These are phyloP conservation scores for Dioscorea zingiberensis DNA, from an alignment of 106 monocot species.

Conservation along the genomic window DNA sequence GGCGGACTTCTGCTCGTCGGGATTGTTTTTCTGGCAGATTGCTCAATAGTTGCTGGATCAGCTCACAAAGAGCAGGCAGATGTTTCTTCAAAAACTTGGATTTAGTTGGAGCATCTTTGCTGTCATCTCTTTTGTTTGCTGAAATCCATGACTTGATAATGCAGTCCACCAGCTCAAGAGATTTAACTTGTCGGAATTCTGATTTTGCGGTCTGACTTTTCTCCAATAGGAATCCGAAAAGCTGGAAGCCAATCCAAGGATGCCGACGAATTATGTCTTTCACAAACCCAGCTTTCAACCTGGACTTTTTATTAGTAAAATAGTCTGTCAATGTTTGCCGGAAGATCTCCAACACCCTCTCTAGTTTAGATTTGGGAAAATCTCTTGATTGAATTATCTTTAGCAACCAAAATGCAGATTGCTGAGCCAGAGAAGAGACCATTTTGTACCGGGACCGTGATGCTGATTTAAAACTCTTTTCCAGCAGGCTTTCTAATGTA, in stretches of 20 bases:
- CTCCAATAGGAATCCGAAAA: constrained; percentile 70
- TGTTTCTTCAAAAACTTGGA: constrained; percentile 56
- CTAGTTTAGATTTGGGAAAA: constrained; percentile 38
- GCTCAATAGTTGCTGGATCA: constrained; percentile 45
- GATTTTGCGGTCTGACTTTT: constrained; percentile 51
- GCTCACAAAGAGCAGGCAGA: constrained; percentile 38
- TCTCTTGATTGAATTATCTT: constrained; percentile 64
- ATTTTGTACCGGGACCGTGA: constrained; percentile 56
- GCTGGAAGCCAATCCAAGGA: constrained; percentile 49
- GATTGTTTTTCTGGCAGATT: constrained; percentile 62
- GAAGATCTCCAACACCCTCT: constrained; percentile 34
- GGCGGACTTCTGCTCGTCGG: constrained; percentile 56
- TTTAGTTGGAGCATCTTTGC: constrained; percentile 26
- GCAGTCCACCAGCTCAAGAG: constrained; percentile 53
- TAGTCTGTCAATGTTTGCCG: constrained; percentile 46
- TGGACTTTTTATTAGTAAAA: constrained; percentile 63
- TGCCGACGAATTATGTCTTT: constrained; percentile 71
- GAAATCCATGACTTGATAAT: constrained; percentile 45
- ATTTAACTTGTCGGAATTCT: constrained; percentile 67
- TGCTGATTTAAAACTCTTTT: constrained; percentile 64
- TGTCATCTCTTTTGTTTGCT: constrained; percentile 17
- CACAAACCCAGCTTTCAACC: constrained; percentile 67
- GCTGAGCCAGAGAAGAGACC: constrained; percentile 56
- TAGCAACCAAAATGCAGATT: constrained; percentile 71
- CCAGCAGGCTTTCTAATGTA: constrained; percentile 45